A percentile compares a stretch with the other conserved stretches of the same genome.
Conservation (phyloP, 176 grass and related monocot genomes). For the Rhipidocladum racemiflorum region DNA sequence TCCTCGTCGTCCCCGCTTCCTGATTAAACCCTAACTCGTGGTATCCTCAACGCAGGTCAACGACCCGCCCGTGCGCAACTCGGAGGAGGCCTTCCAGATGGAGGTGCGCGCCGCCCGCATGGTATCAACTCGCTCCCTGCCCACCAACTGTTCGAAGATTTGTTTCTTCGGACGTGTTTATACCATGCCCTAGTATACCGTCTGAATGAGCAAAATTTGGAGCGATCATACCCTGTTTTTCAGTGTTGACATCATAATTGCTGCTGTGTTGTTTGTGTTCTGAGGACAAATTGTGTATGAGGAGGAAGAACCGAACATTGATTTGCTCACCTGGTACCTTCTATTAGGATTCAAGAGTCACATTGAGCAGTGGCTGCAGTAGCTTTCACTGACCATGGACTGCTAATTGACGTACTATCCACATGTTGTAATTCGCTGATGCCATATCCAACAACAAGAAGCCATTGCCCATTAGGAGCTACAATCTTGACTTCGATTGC, state of each 20-base stretch:
- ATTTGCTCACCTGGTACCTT: background rate
- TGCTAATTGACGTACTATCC: background rate
- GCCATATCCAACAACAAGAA: background rate
- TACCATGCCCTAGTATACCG: background rate
- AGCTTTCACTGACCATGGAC: background rate
- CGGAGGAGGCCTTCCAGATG: constrained; percentile 83
- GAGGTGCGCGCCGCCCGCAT: constrained; percentile 56
- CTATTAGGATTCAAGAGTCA: background rate
- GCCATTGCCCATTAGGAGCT: background rate
- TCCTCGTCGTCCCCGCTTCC: background rate
- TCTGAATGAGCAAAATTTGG: background rate
- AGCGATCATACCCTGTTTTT: background rate
- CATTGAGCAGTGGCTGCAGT: background rate
- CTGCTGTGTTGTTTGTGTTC: background rate
- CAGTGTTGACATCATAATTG: background rate
- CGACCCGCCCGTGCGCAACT: constrained; percentile 80
- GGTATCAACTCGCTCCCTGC: constrained; percentile 2
- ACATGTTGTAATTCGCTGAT: background rate
- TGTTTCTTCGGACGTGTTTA: background rate
- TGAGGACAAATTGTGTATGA: background rate
- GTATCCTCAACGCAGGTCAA: constrained; percentile 48
- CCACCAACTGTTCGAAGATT: background rate
- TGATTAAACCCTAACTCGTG: background rate
- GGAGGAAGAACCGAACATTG: background rate
- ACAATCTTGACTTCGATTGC: background rate